These are phyloP conservation scores for Colletotrichum lindemuthianum DNA, from an alignment of 2,329 filamentous ascomycete species.

Conservation along the genomic window DNA sequence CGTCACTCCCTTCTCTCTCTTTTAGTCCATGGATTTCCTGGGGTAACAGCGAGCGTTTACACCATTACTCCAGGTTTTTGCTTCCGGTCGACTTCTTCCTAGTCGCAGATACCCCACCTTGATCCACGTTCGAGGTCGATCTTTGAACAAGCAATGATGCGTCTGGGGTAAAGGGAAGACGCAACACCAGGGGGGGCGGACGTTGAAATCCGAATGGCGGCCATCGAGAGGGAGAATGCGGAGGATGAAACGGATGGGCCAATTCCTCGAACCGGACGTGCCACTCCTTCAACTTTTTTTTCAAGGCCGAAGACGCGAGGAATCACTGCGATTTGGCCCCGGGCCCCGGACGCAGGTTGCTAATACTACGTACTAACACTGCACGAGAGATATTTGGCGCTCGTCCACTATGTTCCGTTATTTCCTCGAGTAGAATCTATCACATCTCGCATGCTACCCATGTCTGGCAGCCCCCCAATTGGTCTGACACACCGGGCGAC, in stretches of 20 bases:
- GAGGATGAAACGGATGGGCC: constrained; percentile 15
- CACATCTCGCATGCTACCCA: constrained; percentile 6
- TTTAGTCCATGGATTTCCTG: too few relatives aligned
- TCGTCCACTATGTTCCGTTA: background rate
- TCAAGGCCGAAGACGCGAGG: constrained; percentile 10
- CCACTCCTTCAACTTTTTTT: background rate
- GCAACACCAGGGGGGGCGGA: background rate
- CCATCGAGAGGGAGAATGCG: constrained; percentile 6
- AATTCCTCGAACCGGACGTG: constrained; percentile 10
- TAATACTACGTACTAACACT: background rate
- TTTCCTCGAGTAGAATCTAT: background rate
- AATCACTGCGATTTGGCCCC: constrained; percentile 34
- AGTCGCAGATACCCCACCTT: too few relatives aligned
- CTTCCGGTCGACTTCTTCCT: too few relatives aligned
- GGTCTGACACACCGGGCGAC: constrained; percentile 24
- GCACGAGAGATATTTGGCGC: too few relatives aligned
- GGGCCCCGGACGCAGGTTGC: background rate
- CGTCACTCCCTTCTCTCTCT: too few relatives aligned
- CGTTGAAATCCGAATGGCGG: too few relatives aligned
- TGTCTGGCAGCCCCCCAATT: constrained; percentile 7
- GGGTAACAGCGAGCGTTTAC: too few relatives aligned
- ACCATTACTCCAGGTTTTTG: too few relatives aligned
- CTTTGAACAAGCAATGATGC: constrained; percentile 9
- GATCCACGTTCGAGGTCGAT: background rate
- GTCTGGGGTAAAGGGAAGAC: constrained; percentile 21